These are phyloP conservation scores for Epichloe typhina DNA, from an alignment of 2,329 filamentous ascomycete species.

Conservation along the genomic window DNA sequence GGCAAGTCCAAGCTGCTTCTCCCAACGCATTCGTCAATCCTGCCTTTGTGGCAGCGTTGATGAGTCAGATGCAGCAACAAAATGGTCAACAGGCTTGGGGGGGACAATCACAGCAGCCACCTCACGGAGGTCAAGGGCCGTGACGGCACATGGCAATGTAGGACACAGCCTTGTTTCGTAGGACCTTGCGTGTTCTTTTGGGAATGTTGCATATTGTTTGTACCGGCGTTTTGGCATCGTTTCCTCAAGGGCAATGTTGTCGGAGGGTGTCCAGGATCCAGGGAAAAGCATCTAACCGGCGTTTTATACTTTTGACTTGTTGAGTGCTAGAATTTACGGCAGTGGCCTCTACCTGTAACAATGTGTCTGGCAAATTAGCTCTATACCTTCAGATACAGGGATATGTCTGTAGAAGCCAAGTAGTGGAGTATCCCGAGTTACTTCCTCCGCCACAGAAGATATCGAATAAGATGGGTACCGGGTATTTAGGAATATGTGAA, in stretches of 20 bases:
- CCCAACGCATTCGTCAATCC: slow-evolving; percentile 41
- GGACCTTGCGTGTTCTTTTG: background rate
- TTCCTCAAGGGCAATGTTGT: too few relatives aligned
- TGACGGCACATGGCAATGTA: slow-evolving; percentile 7
- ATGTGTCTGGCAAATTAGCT: too few relatives aligned
- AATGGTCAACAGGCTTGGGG: slow-evolving; percentile 16
- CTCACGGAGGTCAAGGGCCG: slow-evolving; percentile 14
- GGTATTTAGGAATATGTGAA: too few relatives aligned
- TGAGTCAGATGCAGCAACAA: slow-evolving; percentile 29
- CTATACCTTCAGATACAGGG: too few relatives aligned
- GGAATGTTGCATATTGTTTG: background rate
- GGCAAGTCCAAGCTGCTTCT: slow-evolving; percentile 18
- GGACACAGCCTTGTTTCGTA: background rate
- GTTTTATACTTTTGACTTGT: background rate
- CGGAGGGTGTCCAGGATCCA: too few relatives aligned
- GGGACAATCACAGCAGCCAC: slow-evolving; percentile 14
- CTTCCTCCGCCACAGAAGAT: too few relatives aligned
- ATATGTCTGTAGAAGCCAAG: too few relatives aligned
- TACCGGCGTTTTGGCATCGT: background rate
- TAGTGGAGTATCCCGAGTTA: too few relatives aligned
- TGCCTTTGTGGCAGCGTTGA: slow-evolving; percentile 38
- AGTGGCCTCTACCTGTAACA: too few relatives aligned
- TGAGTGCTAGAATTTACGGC: too few relatives aligned
- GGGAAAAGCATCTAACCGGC: background rate
- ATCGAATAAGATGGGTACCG: too few relatives aligned